phyloP scores from a whole-genome alignment of 306 rosid genomes.

The Vigna mungo region DNA sequence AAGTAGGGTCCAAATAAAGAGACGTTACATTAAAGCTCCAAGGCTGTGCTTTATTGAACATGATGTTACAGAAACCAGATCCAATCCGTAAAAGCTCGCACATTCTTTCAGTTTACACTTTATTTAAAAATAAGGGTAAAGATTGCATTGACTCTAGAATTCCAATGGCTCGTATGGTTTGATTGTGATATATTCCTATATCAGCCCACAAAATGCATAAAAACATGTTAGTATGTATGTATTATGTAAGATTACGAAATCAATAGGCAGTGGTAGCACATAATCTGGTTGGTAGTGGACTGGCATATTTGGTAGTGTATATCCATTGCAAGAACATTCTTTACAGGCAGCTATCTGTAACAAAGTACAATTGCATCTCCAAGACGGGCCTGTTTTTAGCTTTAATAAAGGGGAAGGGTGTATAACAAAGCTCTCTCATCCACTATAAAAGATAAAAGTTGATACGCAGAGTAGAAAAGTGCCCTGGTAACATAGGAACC shows the following conservation, averaged over 20 bases:
- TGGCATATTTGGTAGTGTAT: slow-evolving; percentile 8
- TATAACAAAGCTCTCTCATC: slow-evolving; percentile 30
- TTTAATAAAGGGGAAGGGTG: not conserved
- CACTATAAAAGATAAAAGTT: slow-evolving; percentile 17
- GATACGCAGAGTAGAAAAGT: slow-evolving; percentile 13
- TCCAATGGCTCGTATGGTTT: not conserved
- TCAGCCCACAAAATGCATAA: not conserved
- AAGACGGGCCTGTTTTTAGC: slow-evolving; percentile 2
- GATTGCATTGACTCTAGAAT: not conserved
- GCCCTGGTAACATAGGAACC: slow-evolving; percentile 8
- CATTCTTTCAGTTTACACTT: not conserved
- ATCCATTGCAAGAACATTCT: slow-evolving; percentile 22
- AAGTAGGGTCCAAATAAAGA: not conserved
- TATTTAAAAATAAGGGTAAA: not conserved
- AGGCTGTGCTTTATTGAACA: not conserved
- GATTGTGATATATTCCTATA: not conserved
- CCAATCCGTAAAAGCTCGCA: not conserved
- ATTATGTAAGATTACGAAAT: not conserved
- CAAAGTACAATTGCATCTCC: slow-evolving; percentile 10
- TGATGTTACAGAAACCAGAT: not conserved
- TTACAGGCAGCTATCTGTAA: slow-evolving; percentile 11
- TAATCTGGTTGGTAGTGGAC: not conserved
- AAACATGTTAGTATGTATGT: not conserved
- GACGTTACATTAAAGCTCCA: not conserved
- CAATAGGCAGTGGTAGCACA: not conserved